Evolutionary conservation across 1,284 basidiomycete genomes (phyloP).

Genomic region (Papiliotrema terrestris): DNA sequence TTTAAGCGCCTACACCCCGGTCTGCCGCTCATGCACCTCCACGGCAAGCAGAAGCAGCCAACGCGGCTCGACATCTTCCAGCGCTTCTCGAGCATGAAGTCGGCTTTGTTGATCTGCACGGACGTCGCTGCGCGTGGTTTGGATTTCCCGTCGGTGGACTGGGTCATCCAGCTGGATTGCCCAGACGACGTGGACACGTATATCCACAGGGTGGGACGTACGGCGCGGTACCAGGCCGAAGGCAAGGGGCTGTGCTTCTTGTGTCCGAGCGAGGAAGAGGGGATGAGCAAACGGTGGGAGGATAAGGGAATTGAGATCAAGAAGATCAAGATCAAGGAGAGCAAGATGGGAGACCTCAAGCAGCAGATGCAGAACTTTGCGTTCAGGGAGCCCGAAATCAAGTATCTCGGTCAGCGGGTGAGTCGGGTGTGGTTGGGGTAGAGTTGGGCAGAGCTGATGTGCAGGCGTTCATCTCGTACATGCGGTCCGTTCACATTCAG

Average conservation of each 20-base stretch:
- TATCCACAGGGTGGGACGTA: constrained; percentile 93
- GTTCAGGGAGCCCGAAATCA: constrained; percentile 95
- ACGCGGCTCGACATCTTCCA: constrained; percentile 78
- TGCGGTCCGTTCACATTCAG: constrained; percentile 88
- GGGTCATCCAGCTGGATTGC: constrained; percentile 96
- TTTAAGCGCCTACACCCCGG: constrained; percentile 95
- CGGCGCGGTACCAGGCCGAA: constrained; percentile 86
- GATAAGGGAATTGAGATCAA: constrained; percentile 72
- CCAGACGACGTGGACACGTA: constrained; percentile 99
- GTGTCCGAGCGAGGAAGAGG: constrained; percentile 86
- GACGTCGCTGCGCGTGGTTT: constrained; percentile 95
- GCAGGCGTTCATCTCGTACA: constrained; percentile 93
- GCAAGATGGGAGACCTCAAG: constrained; percentile 77
- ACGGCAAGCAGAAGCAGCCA: constrained; percentile 96
- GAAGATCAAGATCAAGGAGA: constrained; percentile 85
- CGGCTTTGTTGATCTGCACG: constrained; percentile 87
- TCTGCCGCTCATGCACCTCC: constrained; percentile 80
- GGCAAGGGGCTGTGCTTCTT: constrained; percentile 84
- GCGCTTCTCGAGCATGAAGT: constrained; percentile 72
- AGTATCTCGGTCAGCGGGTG: constrained; percentile 91
- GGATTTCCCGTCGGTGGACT: constrained; percentile 95
- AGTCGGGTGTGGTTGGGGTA: constrained; percentile 32
- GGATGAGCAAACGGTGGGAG: constrained; percentile 69
- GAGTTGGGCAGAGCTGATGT: constrained; percentile 4
- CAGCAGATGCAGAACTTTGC: constrained; percentile 89